These are phyloP conservation scores for Berberis thunbergii DNA, from an alignment of 164 flowering plant species.

Conservation along the genomic window DNA sequence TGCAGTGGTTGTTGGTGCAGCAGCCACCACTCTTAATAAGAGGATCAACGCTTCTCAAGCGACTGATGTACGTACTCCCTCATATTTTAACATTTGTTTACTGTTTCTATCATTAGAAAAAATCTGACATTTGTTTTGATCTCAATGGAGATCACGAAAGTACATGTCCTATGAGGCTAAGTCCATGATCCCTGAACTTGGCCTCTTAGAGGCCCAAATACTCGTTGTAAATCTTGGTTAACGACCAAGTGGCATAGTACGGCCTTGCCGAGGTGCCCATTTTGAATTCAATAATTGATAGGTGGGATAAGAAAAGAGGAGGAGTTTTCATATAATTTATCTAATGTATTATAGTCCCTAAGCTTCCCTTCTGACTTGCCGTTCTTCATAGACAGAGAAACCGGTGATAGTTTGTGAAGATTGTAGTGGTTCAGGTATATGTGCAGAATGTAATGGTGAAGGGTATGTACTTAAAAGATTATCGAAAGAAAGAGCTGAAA, in stretches of 20 bases:
- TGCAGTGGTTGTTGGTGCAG: constrained; percentile 77
- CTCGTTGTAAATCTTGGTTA: too few species aligned
- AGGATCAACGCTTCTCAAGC: constrained; percentile 42
- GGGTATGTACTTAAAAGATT: constrained; percentile 78
- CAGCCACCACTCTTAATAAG: constrained; percentile 53
- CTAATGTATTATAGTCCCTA: neutral
- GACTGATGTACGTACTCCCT: constrained; percentile 36
- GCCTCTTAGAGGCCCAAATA: too few species aligned
- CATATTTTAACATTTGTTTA: neutral
- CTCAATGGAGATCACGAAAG: too few species aligned
- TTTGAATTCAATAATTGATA: neutral
- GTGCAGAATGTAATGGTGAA: constrained; percentile 91
- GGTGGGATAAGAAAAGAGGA: neutral
- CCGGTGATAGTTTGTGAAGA: constrained; percentile 53
- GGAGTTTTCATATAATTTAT: neutral
- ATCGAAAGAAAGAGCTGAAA: constrained; percentile 69
- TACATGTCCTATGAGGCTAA: too few species aligned
- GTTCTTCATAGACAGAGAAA: constrained; percentile 29
- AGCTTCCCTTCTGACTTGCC: constrained; percentile 6
- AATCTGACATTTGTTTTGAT: too few species aligned
- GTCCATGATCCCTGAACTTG: too few species aligned
- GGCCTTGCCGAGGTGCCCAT: too few species aligned
- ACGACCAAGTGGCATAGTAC: too few species aligned
- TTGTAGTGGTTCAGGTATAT: constrained; percentile 87
- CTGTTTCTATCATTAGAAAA: neutral